phyloP scores from a whole-genome alignment of 2,329 filamentous ascomycete genomes.

The Cytospora mali region DNA sequence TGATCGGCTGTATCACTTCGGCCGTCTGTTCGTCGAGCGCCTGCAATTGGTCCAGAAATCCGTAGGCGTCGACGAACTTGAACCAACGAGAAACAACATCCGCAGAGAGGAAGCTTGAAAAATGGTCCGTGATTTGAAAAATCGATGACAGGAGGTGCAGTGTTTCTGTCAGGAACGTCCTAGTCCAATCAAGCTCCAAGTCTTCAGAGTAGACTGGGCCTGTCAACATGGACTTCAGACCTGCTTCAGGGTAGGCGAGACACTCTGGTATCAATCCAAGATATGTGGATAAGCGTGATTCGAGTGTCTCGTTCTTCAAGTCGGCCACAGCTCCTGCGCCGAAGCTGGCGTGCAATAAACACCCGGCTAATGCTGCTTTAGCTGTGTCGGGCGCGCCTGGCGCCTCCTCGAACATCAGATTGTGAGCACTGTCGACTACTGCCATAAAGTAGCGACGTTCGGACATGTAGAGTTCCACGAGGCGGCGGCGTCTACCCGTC shows the following conservation, averaged over 20 bases:
- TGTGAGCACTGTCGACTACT: constrained; percentile 59
- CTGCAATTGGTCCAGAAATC: constrained; percentile 69
- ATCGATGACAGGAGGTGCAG: constrained; percentile 74
- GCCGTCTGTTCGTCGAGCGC: constrained; percentile 51
- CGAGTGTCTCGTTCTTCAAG: constrained; percentile 35
- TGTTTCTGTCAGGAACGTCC: constrained; percentile 68
- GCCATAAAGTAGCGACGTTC: constrained; percentile 72
- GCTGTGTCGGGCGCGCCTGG: constrained; percentile 31
- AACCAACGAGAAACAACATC: constrained; percentile 72
- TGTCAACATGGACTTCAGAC: constrained; percentile 49
- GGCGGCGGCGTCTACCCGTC: constrained; percentile 64
- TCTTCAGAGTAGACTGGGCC: constrained; percentile 48
- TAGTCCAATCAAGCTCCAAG: constrained; percentile 61
- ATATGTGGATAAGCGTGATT: constrained; percentile 52
- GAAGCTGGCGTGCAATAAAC: constrained; percentile 32
- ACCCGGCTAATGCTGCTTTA: constrained; percentile 27
- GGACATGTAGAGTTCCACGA: constrained; percentile 71
- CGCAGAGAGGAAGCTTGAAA: constrained; percentile 58
- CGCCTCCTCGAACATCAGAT: constrained; percentile 50
- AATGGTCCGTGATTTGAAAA: constrained; percentile 68
- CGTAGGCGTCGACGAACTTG: constrained; percentile 65
- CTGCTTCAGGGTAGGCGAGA: constrained; percentile 52
- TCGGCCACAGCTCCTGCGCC: constrained; percentile 6
- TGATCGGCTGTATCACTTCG: constrained; percentile 64
- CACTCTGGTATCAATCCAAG: constrained; percentile 50